Percentiles rank a stretch among this genome's conserved stretches.
Evolutionary conservation across 1,284 basidiomycete species (phyloP).

Genomic region (Rhodotorula sp.): DNA sequence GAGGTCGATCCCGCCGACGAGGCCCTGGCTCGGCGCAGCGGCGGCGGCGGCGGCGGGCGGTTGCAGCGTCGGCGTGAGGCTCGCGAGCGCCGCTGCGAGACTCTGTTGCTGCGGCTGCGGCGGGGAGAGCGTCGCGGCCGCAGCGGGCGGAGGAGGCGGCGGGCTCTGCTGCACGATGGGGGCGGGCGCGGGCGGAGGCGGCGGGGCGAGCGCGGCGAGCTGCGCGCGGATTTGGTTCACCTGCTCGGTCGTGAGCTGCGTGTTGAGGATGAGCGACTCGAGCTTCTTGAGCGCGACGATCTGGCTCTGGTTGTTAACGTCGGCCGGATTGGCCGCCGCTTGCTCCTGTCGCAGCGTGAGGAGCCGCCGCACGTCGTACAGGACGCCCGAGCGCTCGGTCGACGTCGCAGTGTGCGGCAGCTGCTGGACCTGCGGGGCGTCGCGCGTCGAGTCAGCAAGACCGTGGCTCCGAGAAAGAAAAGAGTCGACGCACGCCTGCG

Average conservation of each 20-base stretch:
- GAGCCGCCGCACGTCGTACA: conserved; percentile 42
- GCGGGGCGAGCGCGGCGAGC: conserved; percentile 55
- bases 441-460: not conserved
- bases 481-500: conserved; percentile 17
- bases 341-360: conserved; percentile 32
- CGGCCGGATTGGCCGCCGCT: conserved; percentile 64
- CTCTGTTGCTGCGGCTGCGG: not conserved
- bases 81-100: not conserved
- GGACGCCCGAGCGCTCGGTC: conserved; percentile 41
- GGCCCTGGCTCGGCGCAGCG: not conserved
- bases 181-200: conserved; percentile 39
- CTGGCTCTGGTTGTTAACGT: conserved; percentile 61
- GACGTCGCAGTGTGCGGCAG: conserved; percentile 28
- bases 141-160: conserved; percentile 22
- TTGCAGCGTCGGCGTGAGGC: conserved; percentile 1
- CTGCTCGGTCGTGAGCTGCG: conserved; percentile 75
- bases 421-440: conserved; percentile 22
- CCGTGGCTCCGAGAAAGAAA: not conserved
- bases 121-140: conserved; percentile 45
- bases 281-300: conserved; percentile 73
- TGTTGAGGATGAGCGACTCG: conserved; percentile 67
- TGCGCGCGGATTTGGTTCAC: conserved; percentile 75
- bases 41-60: conserved; percentile 45
- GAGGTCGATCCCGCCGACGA: conserved; percentile 33
- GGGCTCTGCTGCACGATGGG: not conserved